Evolutionary conservation across 495 filamentous ascomycete species (phyloP).

Genomic region (Neurospora sp.): DNA sequence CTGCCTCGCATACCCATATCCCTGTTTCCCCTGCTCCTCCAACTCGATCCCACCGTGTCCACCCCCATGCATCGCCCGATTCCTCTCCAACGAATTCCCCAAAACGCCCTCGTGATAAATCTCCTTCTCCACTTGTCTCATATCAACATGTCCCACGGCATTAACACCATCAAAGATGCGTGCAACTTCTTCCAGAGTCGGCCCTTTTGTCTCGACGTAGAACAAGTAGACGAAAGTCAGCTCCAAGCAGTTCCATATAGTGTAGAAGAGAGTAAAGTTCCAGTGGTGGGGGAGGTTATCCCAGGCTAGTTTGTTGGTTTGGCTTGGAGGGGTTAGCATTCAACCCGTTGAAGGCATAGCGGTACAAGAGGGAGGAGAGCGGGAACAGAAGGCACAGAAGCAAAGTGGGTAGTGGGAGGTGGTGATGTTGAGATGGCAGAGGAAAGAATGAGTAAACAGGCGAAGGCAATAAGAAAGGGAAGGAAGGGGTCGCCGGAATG

Average conservation of each 20-base stretch:
- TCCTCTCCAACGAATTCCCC: slow-evolving; percentile 21
- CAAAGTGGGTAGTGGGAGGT: neutral
- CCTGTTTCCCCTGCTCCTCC: neutral
- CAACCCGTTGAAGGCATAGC: neutral
- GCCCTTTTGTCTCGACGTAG: slow-evolving; percentile 56
- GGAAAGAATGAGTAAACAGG: neutral
- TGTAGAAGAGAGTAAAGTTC: slow-evolving; percentile 56
- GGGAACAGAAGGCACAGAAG: neutral
- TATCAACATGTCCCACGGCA: slow-evolving; percentile 41
- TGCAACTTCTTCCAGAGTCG: slow-evolving; percentile 54
- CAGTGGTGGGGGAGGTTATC: slow-evolving; percentile 44
- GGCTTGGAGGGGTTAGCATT: slow-evolving; percentile 26
- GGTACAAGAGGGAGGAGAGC: neutral
- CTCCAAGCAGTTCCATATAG: slow-evolving; percentile 49
- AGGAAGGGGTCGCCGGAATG: neutral
- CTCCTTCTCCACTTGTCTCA: slow-evolving; percentile 38
- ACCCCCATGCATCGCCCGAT: slow-evolving; percentile 5
- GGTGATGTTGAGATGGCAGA: neutral
- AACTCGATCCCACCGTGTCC: neutral
- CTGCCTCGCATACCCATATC: neutral
- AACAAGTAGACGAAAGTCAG: slow-evolving; percentile 55
- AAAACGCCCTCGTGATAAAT: slow-evolving; percentile 22
- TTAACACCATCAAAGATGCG: slow-evolving; percentile 48
- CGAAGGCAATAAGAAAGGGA: neutral
- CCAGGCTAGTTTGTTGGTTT: slow-evolving; percentile 54